Evolutionary conservation across 805 yeast genomes (phyloP).

Genomic region (Candida sithepensis): DNA sequence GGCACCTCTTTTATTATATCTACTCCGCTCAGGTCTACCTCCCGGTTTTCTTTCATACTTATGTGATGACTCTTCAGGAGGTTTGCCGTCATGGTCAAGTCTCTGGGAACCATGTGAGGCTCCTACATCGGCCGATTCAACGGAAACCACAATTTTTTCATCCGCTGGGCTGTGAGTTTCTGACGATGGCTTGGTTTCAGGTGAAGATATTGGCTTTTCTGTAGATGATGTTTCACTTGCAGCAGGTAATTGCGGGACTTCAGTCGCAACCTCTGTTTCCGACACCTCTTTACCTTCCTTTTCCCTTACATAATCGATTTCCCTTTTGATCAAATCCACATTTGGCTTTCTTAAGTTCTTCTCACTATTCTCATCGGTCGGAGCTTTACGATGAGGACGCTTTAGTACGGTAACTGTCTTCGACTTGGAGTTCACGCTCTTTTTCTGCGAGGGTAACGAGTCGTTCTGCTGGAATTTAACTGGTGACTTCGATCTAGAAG

Average conservation of each 20-base stretch:
- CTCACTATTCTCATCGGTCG: neutral
- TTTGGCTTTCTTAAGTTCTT: neutral
- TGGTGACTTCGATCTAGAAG: neutral
- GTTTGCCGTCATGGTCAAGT: neutral
- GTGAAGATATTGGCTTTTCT: neutral
- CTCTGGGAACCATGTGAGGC: neutral
- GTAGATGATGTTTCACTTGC: neutral
- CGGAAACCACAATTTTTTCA: neutral
- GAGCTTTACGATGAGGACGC: slow-evolving; percentile 1
- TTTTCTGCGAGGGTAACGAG: neutral
- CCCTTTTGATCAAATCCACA: slow-evolving; percentile 2
- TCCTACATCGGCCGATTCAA: neutral
- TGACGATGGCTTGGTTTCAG: neutral
- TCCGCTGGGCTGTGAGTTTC: neutral
- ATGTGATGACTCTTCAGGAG: neutral
- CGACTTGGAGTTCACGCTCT: neutral
- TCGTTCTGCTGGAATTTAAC: neutral
- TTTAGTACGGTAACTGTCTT: slow-evolving; percentile 1
- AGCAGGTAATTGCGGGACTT: neutral
- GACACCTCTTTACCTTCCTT: slow-evolving; percentile 4
- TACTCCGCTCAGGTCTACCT: neutral
- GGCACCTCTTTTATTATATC: neutral
- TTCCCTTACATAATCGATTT: neutral
- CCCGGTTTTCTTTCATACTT: neutral
- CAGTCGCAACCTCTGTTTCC: neutral